phyloP scores from a whole-genome alignment of 306 rosid genomes.

The Fagus sylvatica region DNA sequence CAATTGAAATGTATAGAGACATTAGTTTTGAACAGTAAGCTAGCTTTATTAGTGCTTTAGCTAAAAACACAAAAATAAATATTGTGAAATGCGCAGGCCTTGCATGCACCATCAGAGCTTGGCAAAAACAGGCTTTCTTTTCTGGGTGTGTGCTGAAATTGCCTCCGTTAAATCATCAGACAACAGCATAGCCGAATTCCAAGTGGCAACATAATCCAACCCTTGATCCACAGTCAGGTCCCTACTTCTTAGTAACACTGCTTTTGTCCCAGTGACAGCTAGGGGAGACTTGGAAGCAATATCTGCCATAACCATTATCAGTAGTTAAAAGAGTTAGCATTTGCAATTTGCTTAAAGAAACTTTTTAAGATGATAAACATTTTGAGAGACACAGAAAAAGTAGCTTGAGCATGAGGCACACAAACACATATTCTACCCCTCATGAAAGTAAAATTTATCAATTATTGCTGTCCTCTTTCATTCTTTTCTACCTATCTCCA shows the following conservation, averaged over 20 bases:
- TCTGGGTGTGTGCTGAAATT: conserved; percentile 44
- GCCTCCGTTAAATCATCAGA: conserved; percentile 73
- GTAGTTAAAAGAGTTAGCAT: not conserved
- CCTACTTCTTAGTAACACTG: conserved; percentile 69
- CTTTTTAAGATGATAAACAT: too few relatives aligned
- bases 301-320: conserved; percentile 36
- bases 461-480: not conserved
- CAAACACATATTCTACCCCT: too few relatives aligned
- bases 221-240: conserved; percentile 76
- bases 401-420: too few relatives aligned
- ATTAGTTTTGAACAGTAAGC: not conserved
- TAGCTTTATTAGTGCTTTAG: not conserved
- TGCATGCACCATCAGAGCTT: conserved; percentile 52
- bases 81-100: not conserved
- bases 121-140: conserved; percentile 64
- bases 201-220: conserved; percentile 79
- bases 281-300: conserved; percentile 73
- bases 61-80: not conserved
- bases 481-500: not conserved
- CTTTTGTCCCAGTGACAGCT: conserved; percentile 78
- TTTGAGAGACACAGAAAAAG: not conserved
- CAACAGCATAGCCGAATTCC: conserved; percentile 68
- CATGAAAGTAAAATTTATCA: too few relatives aligned
- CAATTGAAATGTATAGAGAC: not conserved
- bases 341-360: too few relatives aligned